Conservation (phyloP, 2,329 filamentous ascomycete species). For the Alternaria arbusti region DNA sequence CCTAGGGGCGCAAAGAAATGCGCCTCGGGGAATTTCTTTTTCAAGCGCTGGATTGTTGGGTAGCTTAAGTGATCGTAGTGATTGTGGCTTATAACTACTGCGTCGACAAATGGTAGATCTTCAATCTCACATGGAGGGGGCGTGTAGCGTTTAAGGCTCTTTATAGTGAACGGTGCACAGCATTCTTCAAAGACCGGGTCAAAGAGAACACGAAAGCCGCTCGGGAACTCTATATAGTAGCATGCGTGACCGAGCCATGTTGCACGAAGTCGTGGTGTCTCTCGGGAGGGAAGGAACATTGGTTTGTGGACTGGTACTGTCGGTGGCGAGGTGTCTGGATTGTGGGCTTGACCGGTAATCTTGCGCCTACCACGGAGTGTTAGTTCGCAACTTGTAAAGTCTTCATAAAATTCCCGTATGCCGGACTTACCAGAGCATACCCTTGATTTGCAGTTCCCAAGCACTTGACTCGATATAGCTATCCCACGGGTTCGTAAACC, state of each 20-base stretch:
- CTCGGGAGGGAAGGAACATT: constrained; percentile 67
- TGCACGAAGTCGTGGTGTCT: constrained; percentile 70
- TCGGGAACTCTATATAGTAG: constrained; percentile 89
- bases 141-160: constrained; percentile 80
- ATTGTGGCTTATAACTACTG: constrained; percentile 81
- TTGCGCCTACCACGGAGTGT: constrained; percentile 47
- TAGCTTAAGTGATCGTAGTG: constrained; percentile 94
- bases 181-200: constrained; percentile 91
- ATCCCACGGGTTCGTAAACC: constrained; percentile 65
- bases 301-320: constrained; percentile 72
- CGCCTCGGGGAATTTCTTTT: constrained; percentile 73
- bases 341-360: constrained; percentile 58
- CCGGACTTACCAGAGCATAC: constrained; percentile 48
- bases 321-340: constrained; percentile 68
- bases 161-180: constrained; percentile 75
- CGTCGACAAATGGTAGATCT: constrained; percentile 78
- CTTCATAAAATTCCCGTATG: not conserved
- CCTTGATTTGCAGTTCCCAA: constrained; percentile 41
- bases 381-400: not conserved
- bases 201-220: constrained; percentile 85
- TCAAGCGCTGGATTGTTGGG: constrained; percentile 73
- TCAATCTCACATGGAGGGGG: constrained; percentile 75
- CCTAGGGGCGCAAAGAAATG: constrained; percentile 90
- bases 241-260: constrained; percentile 97
- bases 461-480: constrained; percentile 54